Base-by-base conservation (phyloP, 441 rosid species). In the Francoa sonchifolia region DNA sequence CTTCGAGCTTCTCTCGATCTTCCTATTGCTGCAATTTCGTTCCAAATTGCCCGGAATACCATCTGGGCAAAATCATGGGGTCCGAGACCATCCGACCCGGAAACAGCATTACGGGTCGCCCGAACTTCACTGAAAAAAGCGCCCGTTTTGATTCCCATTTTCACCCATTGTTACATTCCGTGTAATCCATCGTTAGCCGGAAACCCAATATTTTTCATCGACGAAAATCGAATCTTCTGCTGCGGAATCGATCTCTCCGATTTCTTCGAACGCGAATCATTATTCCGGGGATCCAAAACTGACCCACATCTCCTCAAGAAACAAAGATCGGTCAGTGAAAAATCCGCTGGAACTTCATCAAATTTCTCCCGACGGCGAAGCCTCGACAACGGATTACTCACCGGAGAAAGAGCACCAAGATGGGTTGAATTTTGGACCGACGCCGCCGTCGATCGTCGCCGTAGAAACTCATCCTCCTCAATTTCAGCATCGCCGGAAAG, bases 371-470 rank as follows among this genome's bases (percentile, higher is more conserved):
- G n/a, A 0, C 61, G 96, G 33, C 58, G 79, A 50, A 79, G 92
- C 30, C 57, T 79, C 59, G 94, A 87, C 48, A 48, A 76, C 25
- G 76, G 75, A 50, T 35, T 55, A 34, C 50, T 38, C 12, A 44
- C 48, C 10, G 62, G 69, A 8, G 58, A 68, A 2, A 59, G 75
- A 37, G 66, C 79, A 3, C 90, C 90, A 10, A 71, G 97, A 58
- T 88, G 97, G 97, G 85, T 88, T 0, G 97, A 88, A 69, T 88
- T 88, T 62, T 88, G 95, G 97, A 84, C 90, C 62, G 88, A 88
- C 30, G 90, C 85, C 0, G 90, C 87, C 9, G 57, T 73, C 1
- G 87, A 88, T 54, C 72, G 88, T 23, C 74, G 87, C 47, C 62
- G 82, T 61, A 69, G 93, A 44, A 76, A 69, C 57, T 88, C 97